Conservation (phyloP, 192 early-diverging fungal genomes). For the Entomortierella parvispora region DNA sequence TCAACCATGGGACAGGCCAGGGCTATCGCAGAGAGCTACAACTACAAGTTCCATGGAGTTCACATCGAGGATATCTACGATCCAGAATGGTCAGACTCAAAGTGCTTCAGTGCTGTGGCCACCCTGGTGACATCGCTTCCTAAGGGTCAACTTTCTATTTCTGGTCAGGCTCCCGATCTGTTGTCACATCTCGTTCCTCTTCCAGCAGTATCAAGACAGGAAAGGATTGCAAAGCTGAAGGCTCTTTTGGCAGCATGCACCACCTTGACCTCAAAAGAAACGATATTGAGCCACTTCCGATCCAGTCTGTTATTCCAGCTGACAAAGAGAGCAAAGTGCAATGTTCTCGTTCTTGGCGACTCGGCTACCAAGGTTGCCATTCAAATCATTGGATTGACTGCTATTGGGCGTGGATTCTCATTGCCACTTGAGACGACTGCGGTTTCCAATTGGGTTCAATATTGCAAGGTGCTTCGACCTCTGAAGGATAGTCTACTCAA, state of each 20-base stretch:
- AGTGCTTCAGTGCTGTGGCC: slow-evolving; percentile 45
- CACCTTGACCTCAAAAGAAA: slow-evolving; percentile 75
- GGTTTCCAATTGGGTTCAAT: slow-evolving; percentile 64
- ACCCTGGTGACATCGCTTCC: slow-evolving; percentile 32
- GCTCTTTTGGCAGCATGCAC: slow-evolving; percentile 63
- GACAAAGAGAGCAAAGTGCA: slow-evolving; percentile 65
- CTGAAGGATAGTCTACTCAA: slow-evolving; percentile 85
- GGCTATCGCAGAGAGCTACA: slow-evolving; percentile 51
- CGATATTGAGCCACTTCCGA: slow-evolving; percentile 73
- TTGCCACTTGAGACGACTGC: slow-evolving; percentile 79
- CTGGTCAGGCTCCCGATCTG: slow-evolving; percentile 40
- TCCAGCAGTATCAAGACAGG: slow-evolving; percentile 7
- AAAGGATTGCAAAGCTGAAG: slow-evolving; percentile 56
- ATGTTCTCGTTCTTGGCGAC: slow-evolving; percentile 77
- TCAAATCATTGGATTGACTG: slow-evolving; percentile 78
- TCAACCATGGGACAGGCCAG: slow-evolving; percentile 50
- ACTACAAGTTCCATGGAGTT: slow-evolving; percentile 54
- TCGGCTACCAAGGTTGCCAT: slow-evolving; percentile 83
- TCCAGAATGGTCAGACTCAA: slow-evolving; percentile 50
- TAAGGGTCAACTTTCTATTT: slow-evolving; percentile 31
- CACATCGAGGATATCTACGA: slow-evolving; percentile 77
- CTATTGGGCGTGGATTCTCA: slow-evolving; percentile 88
- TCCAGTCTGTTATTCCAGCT: slow-evolving; percentile 62
- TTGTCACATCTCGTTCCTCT: slow-evolving; percentile 23
- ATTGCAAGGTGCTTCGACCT: slow-evolving; percentile 72